phyloP scores from a whole-genome alignment of 805 yeast genomes.

The Lipomyces yamadae region DNA sequence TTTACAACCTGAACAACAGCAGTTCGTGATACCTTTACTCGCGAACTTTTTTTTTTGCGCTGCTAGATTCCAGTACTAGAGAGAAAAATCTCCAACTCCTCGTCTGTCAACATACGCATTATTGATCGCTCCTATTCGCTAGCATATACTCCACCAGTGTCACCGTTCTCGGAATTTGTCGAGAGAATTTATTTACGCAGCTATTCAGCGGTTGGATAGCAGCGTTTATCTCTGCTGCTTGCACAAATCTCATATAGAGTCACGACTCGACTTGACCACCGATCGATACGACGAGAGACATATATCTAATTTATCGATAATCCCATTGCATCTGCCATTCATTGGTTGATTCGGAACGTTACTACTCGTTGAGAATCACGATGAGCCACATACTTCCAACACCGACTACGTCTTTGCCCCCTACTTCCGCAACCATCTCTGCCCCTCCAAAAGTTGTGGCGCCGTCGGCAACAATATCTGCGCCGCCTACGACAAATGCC shows the following conservation, averaged over 20 bases:
- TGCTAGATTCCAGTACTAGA: not conserved
- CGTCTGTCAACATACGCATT: not conserved
- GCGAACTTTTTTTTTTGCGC: constrained; percentile 3
- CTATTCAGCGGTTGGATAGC: constrained; percentile 2
- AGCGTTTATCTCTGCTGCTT: not conserved
- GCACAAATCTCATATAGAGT: not conserved
- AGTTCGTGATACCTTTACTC: not conserved
- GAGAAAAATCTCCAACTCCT: not conserved
- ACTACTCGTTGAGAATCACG: not conserved
- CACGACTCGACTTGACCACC: not conserved
- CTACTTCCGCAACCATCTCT: constrained; percentile 2
- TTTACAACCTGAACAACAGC: not conserved
- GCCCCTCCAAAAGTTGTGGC: not conserved
- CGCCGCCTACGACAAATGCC: constrained; percentile 1
- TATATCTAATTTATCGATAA: not conserved
- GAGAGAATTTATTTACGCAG: not conserved
- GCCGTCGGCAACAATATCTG: not conserved
- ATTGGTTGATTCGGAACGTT: not conserved
- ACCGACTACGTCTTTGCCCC: constrained; percentile 3
- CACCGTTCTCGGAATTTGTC: not conserved
- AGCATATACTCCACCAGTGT: constrained; percentile 1
- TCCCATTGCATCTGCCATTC: not conserved
- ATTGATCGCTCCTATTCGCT: not conserved
- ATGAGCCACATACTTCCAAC: constrained; percentile 9
- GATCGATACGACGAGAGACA: not conserved